Conservation (phyloP, 2,329 filamentous ascomycete species). For the Fusarium cicatricum region DNA sequence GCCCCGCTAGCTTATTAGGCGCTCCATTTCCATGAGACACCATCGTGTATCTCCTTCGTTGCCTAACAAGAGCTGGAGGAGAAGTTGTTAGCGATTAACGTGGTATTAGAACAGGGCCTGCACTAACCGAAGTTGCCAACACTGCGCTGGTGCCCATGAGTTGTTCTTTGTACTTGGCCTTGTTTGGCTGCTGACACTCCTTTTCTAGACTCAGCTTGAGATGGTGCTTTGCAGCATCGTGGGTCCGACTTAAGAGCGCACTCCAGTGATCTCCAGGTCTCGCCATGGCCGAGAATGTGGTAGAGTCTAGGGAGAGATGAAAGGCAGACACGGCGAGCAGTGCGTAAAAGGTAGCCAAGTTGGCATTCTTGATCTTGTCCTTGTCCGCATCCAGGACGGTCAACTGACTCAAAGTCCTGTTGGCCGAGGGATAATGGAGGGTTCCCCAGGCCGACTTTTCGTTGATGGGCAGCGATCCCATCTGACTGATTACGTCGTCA, state of each 20-base stretch:
- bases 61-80: conserved; percentile 12
- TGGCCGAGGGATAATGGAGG: conserved; percentile 27
- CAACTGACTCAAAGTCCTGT: conserved; percentile 35
- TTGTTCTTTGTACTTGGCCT: conserved; percentile 37
- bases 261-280: conserved; percentile 24
- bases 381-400: conserved; percentile 25
- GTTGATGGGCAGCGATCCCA: conserved; percentile 35
- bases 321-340: conserved; percentile 32
- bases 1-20: conserved; percentile 31
- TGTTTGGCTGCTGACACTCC: conserved; percentile 26
- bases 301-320: conserved; percentile 24
- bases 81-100: fast-evolving
- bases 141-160: conserved; percentile 33
- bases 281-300: conserved; percentile 9
- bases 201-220: conserved; percentile 31
- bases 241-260: conserved; percentile 11
- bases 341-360: conserved; percentile 28
- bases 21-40: conserved; percentile 37
- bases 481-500: conserved; percentile 34
- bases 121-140: conserved; percentile 28
- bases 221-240: conserved; percentile 36
- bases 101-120: fast-evolving
- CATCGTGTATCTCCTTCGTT: conserved; percentile 29
- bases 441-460: conserved; percentile 36
- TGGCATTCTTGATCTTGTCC: conserved; percentile 31